Percentiles rank a stretch among this genome's conserved stretches.
Conservation (phyloP, 192 early-diverging fungal genomes). For the Entophlyctis helioformis region DNA sequence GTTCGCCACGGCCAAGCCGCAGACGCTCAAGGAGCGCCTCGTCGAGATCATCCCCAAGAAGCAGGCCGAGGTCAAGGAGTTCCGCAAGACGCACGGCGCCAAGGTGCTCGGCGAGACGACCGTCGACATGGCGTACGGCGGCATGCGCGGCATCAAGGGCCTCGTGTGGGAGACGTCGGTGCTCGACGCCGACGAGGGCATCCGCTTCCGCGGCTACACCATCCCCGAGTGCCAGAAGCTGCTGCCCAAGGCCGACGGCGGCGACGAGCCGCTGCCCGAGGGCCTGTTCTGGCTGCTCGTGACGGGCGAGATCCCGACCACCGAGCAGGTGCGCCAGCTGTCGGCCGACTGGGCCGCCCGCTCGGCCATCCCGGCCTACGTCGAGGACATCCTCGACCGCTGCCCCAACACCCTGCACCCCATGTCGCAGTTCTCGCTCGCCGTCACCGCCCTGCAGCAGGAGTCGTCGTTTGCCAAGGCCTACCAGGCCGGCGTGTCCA, state of each 20-base stretch:
- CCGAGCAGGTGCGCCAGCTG: slow-evolving; percentile 77
- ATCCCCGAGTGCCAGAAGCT: slow-evolving; percentile 92
- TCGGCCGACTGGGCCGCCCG: slow-evolving; percentile 97
- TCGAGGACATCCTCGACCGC: slow-evolving; percentile 94
- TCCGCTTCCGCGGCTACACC: slow-evolving; percentile 92
- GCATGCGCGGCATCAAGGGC: slow-evolving; percentile 99
- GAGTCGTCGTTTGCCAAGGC: slow-evolving; percentile 95
- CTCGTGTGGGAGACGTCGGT: slow-evolving; percentile 98
- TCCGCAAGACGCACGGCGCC: slow-evolving; percentile 82
- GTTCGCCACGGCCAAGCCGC: too few species aligned
- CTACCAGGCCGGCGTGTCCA: slow-evolving; percentile 83
- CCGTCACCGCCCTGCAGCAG: slow-evolving; percentile 94
- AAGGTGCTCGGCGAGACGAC: slow-evolving; percentile 89
- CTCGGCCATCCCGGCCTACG: slow-evolving; percentile 80
- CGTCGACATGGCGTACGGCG: slow-evolving; percentile 95
- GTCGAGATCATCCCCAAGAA: slow-evolving; percentile 89
- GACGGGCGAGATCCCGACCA: slow-evolving; percentile 93
- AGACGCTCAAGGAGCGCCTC: slow-evolving; percentile 90
- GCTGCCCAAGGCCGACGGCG: slow-evolving; percentile 79
- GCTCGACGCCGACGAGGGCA: slow-evolving; percentile 95
- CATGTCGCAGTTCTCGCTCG: slow-evolving; percentile 96
- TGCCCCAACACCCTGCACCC: slow-evolving; percentile 98
- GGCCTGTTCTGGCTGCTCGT: slow-evolving; percentile 96
- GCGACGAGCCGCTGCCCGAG: slow-evolving; percentile 93
- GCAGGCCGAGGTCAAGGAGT: slow-evolving; percentile 87